Evolutionary conservation across 1,284 basidiomycete species (phyloP), one percentile per base, ranked within the genome.

Genomic region (Singerocomus inundabilis): DNA sequence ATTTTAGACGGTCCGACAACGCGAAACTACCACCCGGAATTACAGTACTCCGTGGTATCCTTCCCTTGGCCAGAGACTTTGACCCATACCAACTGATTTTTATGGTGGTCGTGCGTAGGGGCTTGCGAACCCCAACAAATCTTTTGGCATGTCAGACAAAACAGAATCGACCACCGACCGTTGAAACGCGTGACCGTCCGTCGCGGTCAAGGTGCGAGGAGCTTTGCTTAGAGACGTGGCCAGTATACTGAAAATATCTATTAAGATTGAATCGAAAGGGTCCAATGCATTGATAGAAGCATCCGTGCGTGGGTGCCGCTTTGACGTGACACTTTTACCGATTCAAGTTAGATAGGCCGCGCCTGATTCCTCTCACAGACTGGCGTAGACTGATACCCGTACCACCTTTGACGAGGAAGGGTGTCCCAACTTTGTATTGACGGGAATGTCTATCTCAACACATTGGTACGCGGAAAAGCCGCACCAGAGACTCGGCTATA

Each of bases 321-420:
- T 45, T 18, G 32, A 39, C 30, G 1, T 5, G n/a, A n/a, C n/a
- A n/a, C n/a, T 8, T 53, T 62, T 55, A 25, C 59, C 57, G 30
- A 38, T 55, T 57, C 49, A 36, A 61, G 58, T 12, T 51, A 51
- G 51, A 46, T 49, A 32, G 38, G 6, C 32, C 25, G 44, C 11
- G 35, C 29, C 29, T 44, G 33, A 44, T 43, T 29, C 33, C 48
- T 51, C 41, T 48, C 46, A 57, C 36, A 49, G 53, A 35, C 34
- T 34, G 48, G 52, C 10, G 15, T 24, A 44, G 30, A 31, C 29
- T 24, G 43, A 36, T n/a, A 38, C 11, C 18, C 29, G 11, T 36
- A 24, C 24, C 7, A 18, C 39, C 30, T 44, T 30, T 16, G 25
- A 49, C 38, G 46, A 44, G 54, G 31, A 49, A 41, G 18, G 28